Percentiles rank a stretch among this genome's conserved stretches.
Conservation (phyloP, 768 basidiomycete species). For the Lactarius deliciosus region DNA sequence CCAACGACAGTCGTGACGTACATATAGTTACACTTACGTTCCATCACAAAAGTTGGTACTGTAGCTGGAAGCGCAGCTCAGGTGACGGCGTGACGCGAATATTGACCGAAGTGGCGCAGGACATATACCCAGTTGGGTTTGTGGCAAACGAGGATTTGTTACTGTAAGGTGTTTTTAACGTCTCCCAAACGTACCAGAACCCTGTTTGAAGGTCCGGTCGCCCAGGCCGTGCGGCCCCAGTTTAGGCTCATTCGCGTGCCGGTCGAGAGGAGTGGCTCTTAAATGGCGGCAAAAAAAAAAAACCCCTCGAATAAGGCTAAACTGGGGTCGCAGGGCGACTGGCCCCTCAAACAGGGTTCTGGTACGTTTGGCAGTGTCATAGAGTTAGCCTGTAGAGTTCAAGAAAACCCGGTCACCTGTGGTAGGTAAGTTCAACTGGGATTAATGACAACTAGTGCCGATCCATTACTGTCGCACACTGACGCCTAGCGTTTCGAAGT, state of each 20-base stretch:
- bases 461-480: neutral
- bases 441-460: neutral
- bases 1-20: neutral
- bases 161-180: neutral
- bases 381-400: neutral
- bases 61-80: neutral
- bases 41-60: neutral
- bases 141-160: neutral
- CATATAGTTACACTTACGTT: neutral
- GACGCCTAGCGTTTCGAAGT: too few relatives aligned
- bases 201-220: too few relatives aligned
- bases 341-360: too few relatives aligned
- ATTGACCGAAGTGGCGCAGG: neutral
- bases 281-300: too few relatives aligned
- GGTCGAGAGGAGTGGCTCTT: too few relatives aligned
- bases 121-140: neutral
- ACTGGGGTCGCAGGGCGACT: too few relatives aligned
- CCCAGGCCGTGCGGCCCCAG: too few relatives aligned
- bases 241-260: too few relatives aligned
- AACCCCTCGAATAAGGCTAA: too few relatives aligned
- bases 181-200: neutral
- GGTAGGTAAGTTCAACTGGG: neutral
- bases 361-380: too few relatives aligned
- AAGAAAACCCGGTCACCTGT: neutral
- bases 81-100: neutral